Evolutionary conservation across 176 grass and related monocot genomes (phyloP), one percentile per base, ranked within the genome.

Genomic region (Oryza rufipogon): DNA sequence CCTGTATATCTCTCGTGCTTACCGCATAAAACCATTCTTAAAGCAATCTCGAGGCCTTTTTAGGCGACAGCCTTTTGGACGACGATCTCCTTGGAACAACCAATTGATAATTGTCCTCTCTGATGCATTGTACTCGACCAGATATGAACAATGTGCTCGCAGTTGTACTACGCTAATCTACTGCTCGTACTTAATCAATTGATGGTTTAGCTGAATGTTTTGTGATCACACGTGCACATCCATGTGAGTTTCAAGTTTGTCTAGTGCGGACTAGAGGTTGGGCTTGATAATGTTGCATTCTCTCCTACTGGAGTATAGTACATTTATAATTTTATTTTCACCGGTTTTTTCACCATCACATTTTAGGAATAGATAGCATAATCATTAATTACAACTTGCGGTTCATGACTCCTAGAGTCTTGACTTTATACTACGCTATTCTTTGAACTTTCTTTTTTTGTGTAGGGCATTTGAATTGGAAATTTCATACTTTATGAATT

Each of bases 1-100:
- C 6, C 12, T 14, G 56, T 84, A 32, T 36, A 54, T 81, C 84
- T 79, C 84, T 86, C 60, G 84, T 90, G 88, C 80, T 87, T 83
- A 87, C 79, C 74, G 80, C 74, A n/a, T 16, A 11, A 79, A 78
- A 82, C 68, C 74, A 23, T 87, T 73, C 66, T 90, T 70, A 83
- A 89, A 77, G 73, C 79, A 87, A 82, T 82, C 63, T 90, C 84
- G 80, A 90, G 84, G 75, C 3, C 84, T 68, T 75, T 84, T 65
- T 44, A 80, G 80, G 32, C 80, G 80, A 87, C 75, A 90, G 63
- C 17, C 80, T 87, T 87, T 84, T 45, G 69, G 79, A 81, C 67
- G 48, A 13, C 44, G 61, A 80, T 80, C 81, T 74, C 87, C 66
- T 78, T 83, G 76, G 82, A 70, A 15, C 5, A 60, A 22, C 79